A percentile compares a stretch with the other conserved stretches of the same genome.
These are phyloP conservation scores for Raffaelea ambrosiae DNA, from an alignment of 2,329 filamentous ascomycete genomes.

Conservation along the genomic window DNA sequence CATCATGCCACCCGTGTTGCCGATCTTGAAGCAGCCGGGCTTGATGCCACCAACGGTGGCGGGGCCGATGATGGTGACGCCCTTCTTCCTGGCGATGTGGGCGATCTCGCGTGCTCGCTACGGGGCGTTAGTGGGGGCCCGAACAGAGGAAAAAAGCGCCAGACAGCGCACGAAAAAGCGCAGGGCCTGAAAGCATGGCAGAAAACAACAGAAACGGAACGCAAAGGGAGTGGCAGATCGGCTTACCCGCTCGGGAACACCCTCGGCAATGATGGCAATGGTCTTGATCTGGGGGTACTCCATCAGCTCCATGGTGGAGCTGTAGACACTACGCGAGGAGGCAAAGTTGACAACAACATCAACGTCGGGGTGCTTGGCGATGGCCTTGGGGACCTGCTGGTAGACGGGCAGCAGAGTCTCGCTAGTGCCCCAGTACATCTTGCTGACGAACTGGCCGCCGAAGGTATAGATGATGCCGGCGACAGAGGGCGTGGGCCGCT, in stretches of 20 bases:
- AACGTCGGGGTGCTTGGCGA: slow-evolving; percentile 93
- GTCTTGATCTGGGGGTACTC: slow-evolving; percentile 93
- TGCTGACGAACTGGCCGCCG: slow-evolving; percentile 99
- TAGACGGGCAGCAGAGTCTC: slow-evolving; percentile 98
- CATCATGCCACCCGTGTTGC: slow-evolving; percentile 99
- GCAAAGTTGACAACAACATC: slow-evolving; percentile 99
- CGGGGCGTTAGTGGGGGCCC: not conserved
- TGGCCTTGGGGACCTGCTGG: slow-evolving; percentile 85
- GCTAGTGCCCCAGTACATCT: slow-evolving; percentile 99
- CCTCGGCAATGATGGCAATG: slow-evolving; percentile 98
- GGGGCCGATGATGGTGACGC: slow-evolving; percentile 96
- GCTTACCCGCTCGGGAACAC: slow-evolving; percentile 93
- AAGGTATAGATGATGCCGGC: slow-evolving; percentile 99
- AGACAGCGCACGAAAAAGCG: slow-evolving; percentile 12
- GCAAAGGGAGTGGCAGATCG: too few relatives aligned
- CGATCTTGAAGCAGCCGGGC: slow-evolving; percentile 98
- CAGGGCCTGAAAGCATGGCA: not conserved
- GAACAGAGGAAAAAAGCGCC: slow-evolving; percentile 10
- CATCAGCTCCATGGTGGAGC: slow-evolving; percentile 98
- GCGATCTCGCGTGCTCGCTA: slow-evolving; percentile 96
- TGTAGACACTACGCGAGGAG: slow-evolving; percentile 96
- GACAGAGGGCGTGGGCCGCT: slow-evolving; percentile 90
- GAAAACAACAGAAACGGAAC: not conserved
- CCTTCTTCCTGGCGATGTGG: slow-evolving; percentile 95
- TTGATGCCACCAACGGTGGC: slow-evolving; percentile 99